Evolutionary conservation across 2,329 filamentous ascomycete genomes (phyloP), one percentile per base, ranked within the genome.

Genomic region (Daldinia sp.): DNA sequence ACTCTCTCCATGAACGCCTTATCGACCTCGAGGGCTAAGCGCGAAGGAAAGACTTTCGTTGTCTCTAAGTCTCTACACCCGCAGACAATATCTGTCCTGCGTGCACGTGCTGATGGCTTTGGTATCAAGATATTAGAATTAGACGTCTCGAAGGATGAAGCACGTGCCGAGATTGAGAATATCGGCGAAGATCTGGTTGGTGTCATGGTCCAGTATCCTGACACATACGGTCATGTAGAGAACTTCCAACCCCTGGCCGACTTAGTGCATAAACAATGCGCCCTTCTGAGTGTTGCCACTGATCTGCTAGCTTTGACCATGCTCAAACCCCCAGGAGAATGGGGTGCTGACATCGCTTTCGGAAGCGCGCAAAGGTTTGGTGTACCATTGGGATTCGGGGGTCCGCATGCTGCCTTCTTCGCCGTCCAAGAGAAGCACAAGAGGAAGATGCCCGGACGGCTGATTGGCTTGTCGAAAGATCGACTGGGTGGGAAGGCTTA

Each of bases 321-420:
- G 10, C 87, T 98, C 57, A 96, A 92, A 57, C 93, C 95, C 0
- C 95, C 95, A 0, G 94, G 94, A 55, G 95, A 98, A 78, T 98
- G 95, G 82, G 95, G 95, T 46, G 95, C 95, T 23, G 95, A 98
- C 78, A 93, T 98, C 74, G 95, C 94, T 4, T 97, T 98, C 78
- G 95, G 95, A 73, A 97, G 91, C 77, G 90, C 95, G 15, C 95
- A 98, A 83, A 87, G 95, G 65, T 92, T 98, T 69, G 95, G 95
- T 79, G 93, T 98, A 12, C 94, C 95, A 1, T 89, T 98, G 78
- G 95, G 95, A 56, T 97, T 91, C 74, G 95, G 95, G 76, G 95
- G 95, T 20, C 95, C 95, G n/a, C 95, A 98, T 77, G 95, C 95
- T 28, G 95, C 94, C 18, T 98, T 98, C 87, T 98, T 98, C 79